Base-by-base conservation (phyloP, 2,329 filamentous ascomycete genomes). In the Fusarium verticillioides region DNA sequence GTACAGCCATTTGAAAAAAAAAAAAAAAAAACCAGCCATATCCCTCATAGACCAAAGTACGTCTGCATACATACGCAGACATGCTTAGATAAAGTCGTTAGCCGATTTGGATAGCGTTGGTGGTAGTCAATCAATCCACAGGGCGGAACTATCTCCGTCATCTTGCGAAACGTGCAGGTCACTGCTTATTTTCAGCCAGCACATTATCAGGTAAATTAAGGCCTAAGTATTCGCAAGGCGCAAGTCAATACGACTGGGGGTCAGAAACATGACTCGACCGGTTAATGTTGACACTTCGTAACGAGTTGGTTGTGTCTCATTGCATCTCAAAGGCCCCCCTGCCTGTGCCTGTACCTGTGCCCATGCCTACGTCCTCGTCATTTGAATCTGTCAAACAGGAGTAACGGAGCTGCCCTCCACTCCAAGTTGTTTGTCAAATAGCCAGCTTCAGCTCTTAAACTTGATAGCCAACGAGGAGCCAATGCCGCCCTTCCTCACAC, bases 401-500 rank as follows among this genome's bases (percentile, higher is more conserved):
- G 67, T 23, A 39, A 58, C 52, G 36, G 23, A 18, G 10, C 43
- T n/a, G 42, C 54, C 60, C 32, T 23, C 23, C 39, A 62, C 43
- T 34, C 49, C 53, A 40, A 23, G 23, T 39, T 43, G 40, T 34
- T 63, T 28, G 37, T 34, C 58, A 30, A 64, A 64, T 46, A 34
- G 40, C 32, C 53, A 65, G 56, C 52, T 67, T 60, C 61, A 68
- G 56, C 69, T 74, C 67, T 57, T 58, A 59, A 40, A 49, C 19
- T 54, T 32, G 40, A 40, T 36, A 61, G 37, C 70, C 70, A 73
- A 73, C 70, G 49, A 74, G 53, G 34, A 36, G 39, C 49, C 40
- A 53, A 26, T 66, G 40, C 60, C n/a, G 36, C 46, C 72, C 59
- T 59, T 59, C 58, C 49, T 50, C 30, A 44, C 57, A 69, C 43